phyloP scores from a whole-genome alignment of 768 basidiomycete species.

The Rickenella mellea region DNA sequence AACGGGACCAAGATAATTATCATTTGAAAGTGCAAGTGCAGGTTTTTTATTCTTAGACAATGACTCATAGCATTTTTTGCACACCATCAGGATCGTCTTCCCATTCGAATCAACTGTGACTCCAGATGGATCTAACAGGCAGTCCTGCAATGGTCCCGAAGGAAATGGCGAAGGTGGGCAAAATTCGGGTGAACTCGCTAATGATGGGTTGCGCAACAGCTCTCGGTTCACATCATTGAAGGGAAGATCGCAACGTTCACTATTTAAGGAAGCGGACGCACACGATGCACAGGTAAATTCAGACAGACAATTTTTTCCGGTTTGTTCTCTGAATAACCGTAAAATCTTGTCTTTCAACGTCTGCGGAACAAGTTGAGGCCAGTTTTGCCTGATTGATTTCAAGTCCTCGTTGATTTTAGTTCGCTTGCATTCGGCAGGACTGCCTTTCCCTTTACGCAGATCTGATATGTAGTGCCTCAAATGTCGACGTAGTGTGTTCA shows the following conservation, averaged over 20 bases:
- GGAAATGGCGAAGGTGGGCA: background rate
- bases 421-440: background rate
- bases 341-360: background rate
- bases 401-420: background rate
- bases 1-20: conserved; percentile 19
- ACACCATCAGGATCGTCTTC: conserved; percentile 8
- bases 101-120: background rate
- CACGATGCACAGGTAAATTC: background rate
- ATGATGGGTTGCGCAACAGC: background rate
- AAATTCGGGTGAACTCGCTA: background rate
- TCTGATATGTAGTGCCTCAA: background rate
- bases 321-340: background rate
- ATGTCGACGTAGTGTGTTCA: background rate
- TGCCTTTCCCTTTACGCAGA: background rate
- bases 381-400: background rate
- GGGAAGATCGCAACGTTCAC: background rate
- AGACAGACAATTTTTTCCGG: background rate
- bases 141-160: background rate
- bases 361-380: background rate
- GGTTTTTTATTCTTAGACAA: conserved; percentile 13
- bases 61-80: conserved; percentile 12
- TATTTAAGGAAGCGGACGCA: no score
- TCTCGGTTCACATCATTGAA: background rate
- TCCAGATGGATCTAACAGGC: conserved; percentile 4
- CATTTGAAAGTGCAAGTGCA: conserved; percentile 22